Conservation (phyloP, 108 stramenopile species). For the Nitzschia putrida region DNA sequence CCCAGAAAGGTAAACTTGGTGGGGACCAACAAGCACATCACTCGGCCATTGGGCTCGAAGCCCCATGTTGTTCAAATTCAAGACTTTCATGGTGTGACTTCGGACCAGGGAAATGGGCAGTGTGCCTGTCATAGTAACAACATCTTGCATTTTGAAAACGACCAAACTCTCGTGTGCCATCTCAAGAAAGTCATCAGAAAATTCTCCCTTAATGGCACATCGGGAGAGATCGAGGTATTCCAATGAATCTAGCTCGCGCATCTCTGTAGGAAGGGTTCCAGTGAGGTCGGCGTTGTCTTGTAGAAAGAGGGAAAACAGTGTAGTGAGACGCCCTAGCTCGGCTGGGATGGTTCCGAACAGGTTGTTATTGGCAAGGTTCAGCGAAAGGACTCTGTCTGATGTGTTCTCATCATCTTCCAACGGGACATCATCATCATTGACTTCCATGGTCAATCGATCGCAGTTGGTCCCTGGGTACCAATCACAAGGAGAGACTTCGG, state of each 20-base stretch:
- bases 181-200: neutral
- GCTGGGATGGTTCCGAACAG: slow-evolving; percentile 6
- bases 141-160: neutral
- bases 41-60: neutral
- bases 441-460: neutral
- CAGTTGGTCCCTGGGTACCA: slow-evolving; percentile 11
- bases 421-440: neutral
- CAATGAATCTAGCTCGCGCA: neutral
- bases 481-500: neutral
- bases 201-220: neutral
- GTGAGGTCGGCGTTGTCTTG: neutral
- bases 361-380: neutral
- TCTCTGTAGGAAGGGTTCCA: neutral
- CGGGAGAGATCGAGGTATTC: neutral
- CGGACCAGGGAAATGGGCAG: neutral
- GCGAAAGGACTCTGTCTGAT: neutral
- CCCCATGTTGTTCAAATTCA: neutral
- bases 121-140: neutral
- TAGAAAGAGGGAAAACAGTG: neutral
- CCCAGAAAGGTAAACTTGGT: neutral
- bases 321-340: neutral
- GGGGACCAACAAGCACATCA: neutral
- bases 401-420: neutral
- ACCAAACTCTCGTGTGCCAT: neutral
- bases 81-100: neutral